Base-by-base conservation (phyloP, 441 rosid species). In the Pelargonium fulgidum region DNA sequence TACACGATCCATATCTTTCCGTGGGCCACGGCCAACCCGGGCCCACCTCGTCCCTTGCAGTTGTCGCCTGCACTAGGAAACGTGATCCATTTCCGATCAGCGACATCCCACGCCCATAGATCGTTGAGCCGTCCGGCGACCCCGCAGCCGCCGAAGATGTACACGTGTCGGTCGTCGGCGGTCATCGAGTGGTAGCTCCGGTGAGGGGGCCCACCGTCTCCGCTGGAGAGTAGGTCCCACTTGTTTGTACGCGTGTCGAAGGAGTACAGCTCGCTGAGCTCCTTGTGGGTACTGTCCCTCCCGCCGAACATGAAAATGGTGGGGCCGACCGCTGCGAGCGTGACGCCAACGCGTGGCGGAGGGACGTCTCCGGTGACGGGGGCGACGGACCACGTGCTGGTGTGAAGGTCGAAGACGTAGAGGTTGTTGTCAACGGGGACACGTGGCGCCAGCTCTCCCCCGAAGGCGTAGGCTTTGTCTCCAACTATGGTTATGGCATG, bases 301-400 rank as follows among this genome's bases (percentile, higher is more conserved):
- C 98, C 98, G 17, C 97, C 97, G 65, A 93, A 93, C 20, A 93
- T 81, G 45, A 85, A 91, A 58, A 89, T 83, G 72, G 81, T 82
- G 24, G 65, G 26, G 10, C 86, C 91, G 0, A 87, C 83, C 0
- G 91, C 73, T 13, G 91, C 88, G 96, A 91, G 91, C 1, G 86
- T 78, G 73, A 91, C 98, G 0, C 98, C 98, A 0, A 93, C 96
- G 0, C 97, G 89, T 1, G 94, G 96, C 14, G 96, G 98, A n/a
- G 97, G 98, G 42, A 82, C 68, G 5, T 89, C 85, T 0, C 93
- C 96, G 13, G 92, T 77, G 67, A 76, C 85, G 11, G 75, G 76
- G 0, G 84, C 87, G 59, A 86, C 65, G 0, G 92, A 84, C 98
- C 97, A 89, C 10, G 90, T 77, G 42, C 62, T 69, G 73, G 82